Base-by-base conservation (phyloP, 176 grass and related monocot genomes). In the Oryza meridionalis region DNA sequence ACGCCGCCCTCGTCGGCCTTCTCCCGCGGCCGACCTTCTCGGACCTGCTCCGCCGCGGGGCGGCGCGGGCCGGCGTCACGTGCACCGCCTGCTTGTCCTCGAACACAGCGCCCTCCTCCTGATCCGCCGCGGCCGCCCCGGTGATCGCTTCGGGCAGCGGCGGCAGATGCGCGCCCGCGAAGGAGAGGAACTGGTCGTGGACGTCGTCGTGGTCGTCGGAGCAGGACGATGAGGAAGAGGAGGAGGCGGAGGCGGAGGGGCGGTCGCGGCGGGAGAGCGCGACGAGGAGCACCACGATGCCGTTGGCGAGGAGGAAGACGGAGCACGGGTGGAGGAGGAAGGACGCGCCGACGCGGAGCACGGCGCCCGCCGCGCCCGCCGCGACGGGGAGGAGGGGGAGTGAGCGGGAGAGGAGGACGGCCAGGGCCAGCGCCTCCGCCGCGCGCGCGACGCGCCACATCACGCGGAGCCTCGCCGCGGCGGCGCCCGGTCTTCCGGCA, bases 21-120 rank as follows among this genome's bases (percentile, higher is more conserved):
- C 81, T 65, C 4, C 72, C 72, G 70, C 4, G 11, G 38, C 13
- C 24, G 64, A 77, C 58, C 66, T 78, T 94, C 74, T 88, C 93
- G 51, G 90, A 92, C 69, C 65, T 77, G 85, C 75, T 92, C 72
- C 90, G 71, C 25, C 65, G 67, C 59, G 78, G 83, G 21, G 87
- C 80, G 70, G 87, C 80, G 70, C 82, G 88, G 75, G 33, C 51
- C 51, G 51, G 76, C 27, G 50, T 87, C 58, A 92, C 84, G 43
- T 79, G 79, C 43, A 89, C 84, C 35, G 71, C 76, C 44, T 84
- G 43, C 85, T 94, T 97, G 85, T 94, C 95, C 76, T 86, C 83
- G 86, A 88, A 85, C 63, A 81, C 73, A 32, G 19, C 69, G 33
- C 50, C 66, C 40, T 63, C 40, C 38, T 40, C 7, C 72, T 46